Conservation (phyloP, 352 stramenopile genomes). For the Phytophthora pluvialis region DNA sequence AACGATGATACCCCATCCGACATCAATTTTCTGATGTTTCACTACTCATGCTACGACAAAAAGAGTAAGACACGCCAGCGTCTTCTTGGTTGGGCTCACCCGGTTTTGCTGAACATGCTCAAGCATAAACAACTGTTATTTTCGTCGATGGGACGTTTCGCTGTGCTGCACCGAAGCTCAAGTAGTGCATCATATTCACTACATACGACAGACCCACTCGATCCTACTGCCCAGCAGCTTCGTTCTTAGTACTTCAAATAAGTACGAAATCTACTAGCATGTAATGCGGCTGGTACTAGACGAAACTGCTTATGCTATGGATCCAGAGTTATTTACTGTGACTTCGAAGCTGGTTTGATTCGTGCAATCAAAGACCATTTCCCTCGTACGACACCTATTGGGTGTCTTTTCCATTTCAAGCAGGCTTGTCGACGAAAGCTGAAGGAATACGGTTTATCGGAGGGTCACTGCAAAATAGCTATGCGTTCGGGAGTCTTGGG, state of each 20-base stretch:
- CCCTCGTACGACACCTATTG: background rate
- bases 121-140: background rate
- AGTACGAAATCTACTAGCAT: slow-evolving; percentile 20
- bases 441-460: background rate
- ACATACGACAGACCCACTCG: slow-evolving; percentile 5
- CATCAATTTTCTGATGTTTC: background rate
- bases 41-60: background rate
- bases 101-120: background rate
- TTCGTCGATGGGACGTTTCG: background rate
- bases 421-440: slow-evolving; percentile 6
- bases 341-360: slow-evolving; percentile 27
- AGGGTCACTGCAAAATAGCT: background rate
- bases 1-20: no score
- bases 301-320: background rate
- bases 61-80: background rate
- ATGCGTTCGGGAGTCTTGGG: slow-evolving; percentile 5
- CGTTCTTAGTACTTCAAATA: slow-evolving; percentile 8
- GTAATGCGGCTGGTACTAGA: slow-evolving; percentile 10
- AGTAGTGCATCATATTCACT: background rate
- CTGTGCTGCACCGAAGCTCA: background rate
- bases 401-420: slow-evolving; percentile 27
- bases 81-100: background rate
- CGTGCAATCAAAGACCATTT: slow-evolving; percentile 20
- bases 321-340: slow-evolving; percentile 10
- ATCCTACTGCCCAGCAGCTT: slow-evolving; percentile 8